Conservation (phyloP, 2,329 filamentous ascomycete species). For the Stenocarpella maydis region DNA sequence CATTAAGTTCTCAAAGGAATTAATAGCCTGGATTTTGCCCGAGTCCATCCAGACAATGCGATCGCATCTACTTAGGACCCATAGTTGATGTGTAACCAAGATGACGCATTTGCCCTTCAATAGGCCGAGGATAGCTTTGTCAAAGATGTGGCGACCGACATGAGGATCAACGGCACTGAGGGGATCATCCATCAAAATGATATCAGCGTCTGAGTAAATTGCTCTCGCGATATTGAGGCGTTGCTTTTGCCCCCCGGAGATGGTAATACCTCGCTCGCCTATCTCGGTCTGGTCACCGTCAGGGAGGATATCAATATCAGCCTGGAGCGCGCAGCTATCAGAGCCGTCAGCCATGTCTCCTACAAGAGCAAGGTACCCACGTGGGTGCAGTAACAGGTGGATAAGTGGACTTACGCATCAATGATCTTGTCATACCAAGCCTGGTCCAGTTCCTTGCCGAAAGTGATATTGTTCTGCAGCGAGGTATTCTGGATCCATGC, state of each 20-base stretch:
- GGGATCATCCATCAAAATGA: slow-evolving; percentile 46
- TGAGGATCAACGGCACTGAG: slow-evolving; percentile 47
- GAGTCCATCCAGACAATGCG: slow-evolving; percentile 73
- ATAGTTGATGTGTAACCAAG: slow-evolving; percentile 74
- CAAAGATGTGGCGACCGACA: slow-evolving; percentile 60
- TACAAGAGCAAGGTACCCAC: neutral
- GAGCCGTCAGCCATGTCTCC: slow-evolving; percentile 27
- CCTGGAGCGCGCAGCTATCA: slow-evolving; percentile 76
- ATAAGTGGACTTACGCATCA: slow-evolving; percentile 58
- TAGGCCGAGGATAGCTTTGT: slow-evolving; percentile 74
- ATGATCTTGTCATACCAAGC: slow-evolving; percentile 87
- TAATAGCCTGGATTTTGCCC: slow-evolving; percentile 67
- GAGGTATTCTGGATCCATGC: slow-evolving; percentile 94
- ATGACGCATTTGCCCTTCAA: slow-evolving; percentile 71
- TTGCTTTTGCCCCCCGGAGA: slow-evolving; percentile 95
- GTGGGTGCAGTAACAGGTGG: neutral
- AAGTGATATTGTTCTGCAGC: slow-evolving; percentile 80
- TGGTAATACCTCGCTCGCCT: slow-evolving; percentile 92
- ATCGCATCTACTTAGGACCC: slow-evolving; percentile 71
- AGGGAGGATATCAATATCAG: slow-evolving; percentile 93
- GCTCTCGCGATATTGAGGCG: slow-evolving; percentile 87
- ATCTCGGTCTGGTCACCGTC: slow-evolving; percentile 90
- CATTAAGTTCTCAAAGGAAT: slow-evolving; percentile 73
- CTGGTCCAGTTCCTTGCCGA: slow-evolving; percentile 79
- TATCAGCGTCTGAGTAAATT: slow-evolving; percentile 47